Base-by-base conservation (phyloP, 2,329 filamentous ascomycete species). In the Xylariaceae sp. region DNA sequence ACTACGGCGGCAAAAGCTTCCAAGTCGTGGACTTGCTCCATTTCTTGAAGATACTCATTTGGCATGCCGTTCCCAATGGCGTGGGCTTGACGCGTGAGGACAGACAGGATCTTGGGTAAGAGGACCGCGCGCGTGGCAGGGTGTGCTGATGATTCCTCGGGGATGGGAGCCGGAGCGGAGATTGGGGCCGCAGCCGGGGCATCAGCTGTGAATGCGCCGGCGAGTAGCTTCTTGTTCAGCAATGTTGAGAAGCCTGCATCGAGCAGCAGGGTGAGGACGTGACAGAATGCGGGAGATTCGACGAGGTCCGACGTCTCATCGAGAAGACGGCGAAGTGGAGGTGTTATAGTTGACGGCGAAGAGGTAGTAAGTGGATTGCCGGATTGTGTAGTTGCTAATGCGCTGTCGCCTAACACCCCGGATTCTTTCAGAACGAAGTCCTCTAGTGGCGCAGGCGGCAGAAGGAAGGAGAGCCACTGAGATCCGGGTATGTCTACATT, bases 291-390 rank as follows among this genome's bases (percentile, higher is more conserved):
- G 0, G 94, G 94, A 1, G 94, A 96, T 65, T 99, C 94, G 64
- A 97, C 86, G 19, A 99, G 80, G 66, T 99, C 94, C 36, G 92
- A 89, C 2, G 94, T 97, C 74, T 99, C 94, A 66, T 99, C 92
- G 1, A 99, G 81, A 17, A 99, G 80, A 50, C 88, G 86, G 48
- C 92, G 84, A 48, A 99, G 81, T n/a, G 78, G 75, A 30, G 74
- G 67, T 11, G 70, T 58, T n/a, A 71, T 61, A 2, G 73, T 62
- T 3, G 68, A 63, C 3, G 68, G 51, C 12, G 66, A 41, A 10
- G 52, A 55, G 14, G 63, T 27, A 60, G 55, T 32, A 9, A 45
- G 49, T 6, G 42, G 46, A 48, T 44, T 44, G 15, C 48, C 39
- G n/a, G 45, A 41, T 27, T 47, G 49, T 15, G 68, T 54, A 62